A percentile compares a stretch with the other conserved stretches of the same genome.
Evolutionary conservation across 768 basidiomycete genomes (phyloP).

Genomic region (Xanthoconium stramineum): DNA sequence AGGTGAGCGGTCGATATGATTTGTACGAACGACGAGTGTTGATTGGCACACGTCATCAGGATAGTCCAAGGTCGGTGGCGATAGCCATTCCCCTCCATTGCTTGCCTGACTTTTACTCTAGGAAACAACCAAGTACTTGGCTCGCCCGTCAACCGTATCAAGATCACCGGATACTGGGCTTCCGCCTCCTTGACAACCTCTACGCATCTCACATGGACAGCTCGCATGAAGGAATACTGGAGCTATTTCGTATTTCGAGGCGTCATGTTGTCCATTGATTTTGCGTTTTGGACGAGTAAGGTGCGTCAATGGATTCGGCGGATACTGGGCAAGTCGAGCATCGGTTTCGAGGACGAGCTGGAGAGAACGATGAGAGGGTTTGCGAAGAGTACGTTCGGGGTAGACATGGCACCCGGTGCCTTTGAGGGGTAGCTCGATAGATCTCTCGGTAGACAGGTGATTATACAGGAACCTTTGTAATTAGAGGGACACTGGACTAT

Average conservation of each 20-base stretch:
- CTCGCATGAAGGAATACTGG: conserved; percentile 51
- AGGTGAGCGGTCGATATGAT: conserved; percentile 36
- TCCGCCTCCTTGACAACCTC: conserved; percentile 58
- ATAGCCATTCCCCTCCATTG: neutral
- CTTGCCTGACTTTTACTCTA: conserved; percentile 17
- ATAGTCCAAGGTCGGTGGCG: conserved; percentile 36
- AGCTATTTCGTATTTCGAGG: conserved; percentile 60
- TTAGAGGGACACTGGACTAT: too few relatives aligned
- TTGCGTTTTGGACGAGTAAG: conserved; percentile 64
- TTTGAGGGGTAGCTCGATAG: conserved; percentile 43
- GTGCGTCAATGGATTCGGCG: conserved; percentile 47
- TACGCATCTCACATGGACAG: conserved; percentile 37
- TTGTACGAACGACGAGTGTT: neutral
- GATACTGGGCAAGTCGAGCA: conserved; percentile 37
- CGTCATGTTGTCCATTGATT: conserved; percentile 66
- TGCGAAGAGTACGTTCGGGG: conserved; percentile 76
- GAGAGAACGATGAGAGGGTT: conserved; percentile 71
- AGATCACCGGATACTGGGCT: conserved; percentile 84
- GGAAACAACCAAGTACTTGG: conserved; percentile 82
- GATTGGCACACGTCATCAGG: conserved; percentile 7
- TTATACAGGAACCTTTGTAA: too few relatives aligned
- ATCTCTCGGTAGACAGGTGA: neutral
- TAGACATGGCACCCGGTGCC: conserved; percentile 60
- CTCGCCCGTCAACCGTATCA: conserved; percentile 86
- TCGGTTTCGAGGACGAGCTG: conserved; percentile 78